Base-by-base conservation (phyloP, 192 early-diverging fungal species). In the Phycomyces nitens region DNA sequence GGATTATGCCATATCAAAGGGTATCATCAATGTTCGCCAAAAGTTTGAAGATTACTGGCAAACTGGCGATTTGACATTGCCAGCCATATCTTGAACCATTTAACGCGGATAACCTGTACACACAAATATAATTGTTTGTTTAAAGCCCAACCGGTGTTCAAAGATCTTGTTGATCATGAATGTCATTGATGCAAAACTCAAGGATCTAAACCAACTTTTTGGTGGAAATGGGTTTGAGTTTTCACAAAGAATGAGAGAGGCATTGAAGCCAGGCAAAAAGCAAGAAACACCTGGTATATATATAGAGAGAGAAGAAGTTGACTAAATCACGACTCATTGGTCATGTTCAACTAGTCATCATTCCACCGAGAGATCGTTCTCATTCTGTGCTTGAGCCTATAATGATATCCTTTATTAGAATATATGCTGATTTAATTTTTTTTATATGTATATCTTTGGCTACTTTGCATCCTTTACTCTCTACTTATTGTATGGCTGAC, bases 11-110 rank as follows among this genome's bases (percentile, higher is more conserved):
- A 73, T 88, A 12, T 81, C 90, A 10, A 86, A 92, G 62, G 94
- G 95, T 2, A 93, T 97, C 54, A 89, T 97, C 60, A 70, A 49
- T 16, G 84, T 87, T 11, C 87, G 96, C 23, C 86, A 92, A 54
- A 64, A 84, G 42, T 99, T 96, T 62, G 69, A 96, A 58, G 68
- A 82, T 18, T 64, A 85, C 50, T 82, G 78, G 74, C 65, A 83
- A 24, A 18, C 41, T 15, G 71, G 65, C 7, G 26, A 64, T 20
- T 21, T 73, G 10, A 49, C 44, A 22, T 18, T 20, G 14, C n/a
- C 40, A 14, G 22, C 6, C 20, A 12, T 21, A 20, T 34, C 1
- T n/a, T n/a, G n/a, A n/a, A n/a, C n/a, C n/a, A n/a, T n/a, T n/a
- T n/a, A n/a, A n/a, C n/a, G n/a, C n/a, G n/a, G n/a, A n/a, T n/a